Conservation (phyloP, 257 asterid genomes). For the Salvia splendens region DNA sequence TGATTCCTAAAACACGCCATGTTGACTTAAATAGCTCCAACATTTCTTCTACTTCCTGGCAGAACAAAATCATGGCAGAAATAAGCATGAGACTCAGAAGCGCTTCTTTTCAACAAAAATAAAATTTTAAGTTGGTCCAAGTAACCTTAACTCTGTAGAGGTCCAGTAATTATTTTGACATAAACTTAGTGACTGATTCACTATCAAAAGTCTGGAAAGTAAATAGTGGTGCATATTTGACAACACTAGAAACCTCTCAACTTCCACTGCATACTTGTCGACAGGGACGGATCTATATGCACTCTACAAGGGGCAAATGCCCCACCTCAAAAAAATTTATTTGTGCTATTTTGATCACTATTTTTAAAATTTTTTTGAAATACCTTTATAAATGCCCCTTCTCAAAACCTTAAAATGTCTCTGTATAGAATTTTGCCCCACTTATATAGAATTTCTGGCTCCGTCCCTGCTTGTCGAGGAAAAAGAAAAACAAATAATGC, state of each 20-base stretch:
- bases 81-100: slow-evolving; percentile 21
- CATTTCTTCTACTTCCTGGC: slow-evolving; percentile 98
- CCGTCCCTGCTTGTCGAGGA: not conserved
- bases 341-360: too few species aligned
- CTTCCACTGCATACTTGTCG: slow-evolving; percentile 14
- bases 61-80: slow-evolving; percentile 28
- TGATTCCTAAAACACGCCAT: slow-evolving; percentile 92
- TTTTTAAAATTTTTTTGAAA: too few species aligned
- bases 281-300: too few species aligned
- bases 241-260: slow-evolving; percentile 13
- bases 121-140: slow-evolving; percentile 11
- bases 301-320: too few species aligned
- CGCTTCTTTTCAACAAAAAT: not conserved
- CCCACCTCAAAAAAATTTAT: too few species aligned
- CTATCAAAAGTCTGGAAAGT: slow-evolving; percentile 14
- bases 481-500: not conserved
- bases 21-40: slow-evolving; percentile 95
- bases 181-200: not conserved
- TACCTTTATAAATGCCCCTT: too few species aligned
- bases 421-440: too few species aligned
- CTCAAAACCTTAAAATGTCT: too few species aligned
- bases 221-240: slow-evolving; percentile 18
- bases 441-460: too few species aligned
- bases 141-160: not conserved
- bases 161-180: not conserved